These are phyloP conservation scores for Colletotrichum sp. DNA, from an alignment of 2,329 filamentous ascomycete species.

Conservation along the genomic window DNA sequence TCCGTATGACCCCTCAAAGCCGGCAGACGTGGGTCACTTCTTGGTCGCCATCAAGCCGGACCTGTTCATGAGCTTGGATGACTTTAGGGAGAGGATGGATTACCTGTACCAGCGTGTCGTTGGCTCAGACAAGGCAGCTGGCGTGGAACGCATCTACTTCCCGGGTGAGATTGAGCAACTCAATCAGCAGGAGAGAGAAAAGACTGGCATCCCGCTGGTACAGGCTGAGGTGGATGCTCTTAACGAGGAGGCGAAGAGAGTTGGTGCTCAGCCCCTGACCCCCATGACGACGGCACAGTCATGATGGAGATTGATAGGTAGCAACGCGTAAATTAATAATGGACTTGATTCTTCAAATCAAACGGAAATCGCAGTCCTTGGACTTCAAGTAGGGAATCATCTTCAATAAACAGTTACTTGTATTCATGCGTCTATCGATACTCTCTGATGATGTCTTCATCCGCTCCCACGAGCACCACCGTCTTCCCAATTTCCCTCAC, in stretches of 20 bases:
- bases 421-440: neutral
- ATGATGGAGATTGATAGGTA: neutral
- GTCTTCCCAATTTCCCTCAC: fast-evolving
- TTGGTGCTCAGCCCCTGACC: constrained; percentile 36
- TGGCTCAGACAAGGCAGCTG: constrained; percentile 56
- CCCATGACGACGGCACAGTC: neutral
- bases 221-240: constrained; percentile 60
- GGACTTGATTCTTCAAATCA: neutral
- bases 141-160: constrained; percentile 64
- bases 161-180: constrained; percentile 67
- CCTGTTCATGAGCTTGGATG: constrained; percentile 72
- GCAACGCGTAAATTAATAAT: fast-evolving
- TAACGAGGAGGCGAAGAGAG: constrained; percentile 56
- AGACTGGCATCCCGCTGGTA: constrained; percentile 63
- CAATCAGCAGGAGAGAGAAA: constrained; percentile 53
- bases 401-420: fast-evolving
- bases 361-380: neutral
- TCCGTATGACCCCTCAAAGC: constrained; percentile 74
- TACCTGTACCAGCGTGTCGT: constrained; percentile 60
- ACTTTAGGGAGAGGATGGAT: constrained; percentile 69
- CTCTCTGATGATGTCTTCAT: neutral
- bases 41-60: constrained; percentile 76
- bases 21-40: constrained; percentile 78
- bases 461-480: fast-evolving
- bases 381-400: neutral